Percentiles rank a stretch among this genome's conserved stretches.
Evolutionary conservation across 1,139 yeast genomes (phyloP).

Genomic region (Meyerozyma smithsonii): DNA sequence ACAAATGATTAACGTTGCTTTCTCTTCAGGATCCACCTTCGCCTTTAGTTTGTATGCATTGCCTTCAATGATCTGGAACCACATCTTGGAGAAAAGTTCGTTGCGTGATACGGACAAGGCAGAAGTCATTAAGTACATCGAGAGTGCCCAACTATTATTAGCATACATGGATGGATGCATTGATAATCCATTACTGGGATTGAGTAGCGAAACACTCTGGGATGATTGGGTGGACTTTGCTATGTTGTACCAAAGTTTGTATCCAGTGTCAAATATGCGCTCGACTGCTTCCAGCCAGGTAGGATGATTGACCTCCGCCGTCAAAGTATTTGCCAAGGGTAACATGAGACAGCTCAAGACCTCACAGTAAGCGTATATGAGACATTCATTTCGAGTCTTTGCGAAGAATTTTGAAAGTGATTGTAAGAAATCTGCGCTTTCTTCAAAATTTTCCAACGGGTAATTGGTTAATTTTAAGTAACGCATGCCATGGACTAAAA

Average conservation of each 20-base stretch:
- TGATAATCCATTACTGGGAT: constrained; percentile 1
- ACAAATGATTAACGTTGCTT: constrained; percentile 59
- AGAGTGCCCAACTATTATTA: constrained; percentile 63
- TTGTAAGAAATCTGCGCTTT: constrained; percentile 82
- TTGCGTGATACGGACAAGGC: constrained; percentile 78
- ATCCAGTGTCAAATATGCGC: constrained; percentile 51
- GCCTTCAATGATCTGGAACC: constrained; percentile 67
- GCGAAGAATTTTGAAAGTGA: constrained; percentile 81
- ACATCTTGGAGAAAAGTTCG: constrained; percentile 66
- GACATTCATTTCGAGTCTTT: constrained; percentile 57
- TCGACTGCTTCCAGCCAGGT: constrained; percentile 85
- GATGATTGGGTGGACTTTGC: constrained; percentile 4
- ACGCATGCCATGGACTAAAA: constrained; percentile 88
- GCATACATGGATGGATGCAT: constrained; percentile 4
- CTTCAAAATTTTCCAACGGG: constrained; percentile 88
- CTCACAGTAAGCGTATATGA: constrained; percentile 77
- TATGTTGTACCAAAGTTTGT: constrained; percentile 27
- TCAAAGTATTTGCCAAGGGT: constrained; percentile 78
- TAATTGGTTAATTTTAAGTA: constrained; percentile 72
- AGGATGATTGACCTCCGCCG: constrained; percentile 96
- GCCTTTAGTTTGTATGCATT: constrained; percentile 35
- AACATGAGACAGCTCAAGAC: constrained; percentile 69
- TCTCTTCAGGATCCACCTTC: constrained; percentile 50
- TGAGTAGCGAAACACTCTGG: neutral
- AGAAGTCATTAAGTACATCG: constrained; percentile 68